Evolutionary conservation across 345 rosid species (phyloP).

Genomic region (Clarkia xantiana): DNA sequence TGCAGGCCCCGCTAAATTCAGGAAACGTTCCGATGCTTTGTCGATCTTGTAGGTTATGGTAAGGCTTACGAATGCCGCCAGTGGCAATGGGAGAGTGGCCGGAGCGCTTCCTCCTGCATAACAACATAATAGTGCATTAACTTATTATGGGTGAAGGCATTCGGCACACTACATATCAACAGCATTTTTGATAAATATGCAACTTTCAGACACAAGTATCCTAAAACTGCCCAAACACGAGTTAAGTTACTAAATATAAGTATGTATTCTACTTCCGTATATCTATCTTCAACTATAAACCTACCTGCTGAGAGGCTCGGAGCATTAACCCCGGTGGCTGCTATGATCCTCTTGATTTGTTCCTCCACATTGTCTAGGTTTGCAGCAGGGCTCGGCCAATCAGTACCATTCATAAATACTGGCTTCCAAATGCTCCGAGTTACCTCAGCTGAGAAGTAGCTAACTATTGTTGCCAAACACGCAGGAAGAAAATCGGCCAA

Average conservation of each 20-base stretch:
- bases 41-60: conserved; percentile 89
- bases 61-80: conserved; percentile 94
- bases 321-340: conserved; percentile 77
- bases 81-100: conserved; percentile 83
- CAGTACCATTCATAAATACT: conserved; percentile 83
- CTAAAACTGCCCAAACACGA: background rate
- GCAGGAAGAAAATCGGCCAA: conserved; percentile 95
- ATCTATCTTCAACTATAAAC: too few species aligned
- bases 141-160: too few species aligned
- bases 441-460: conserved; percentile 95
- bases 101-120: conserved; percentile 58
- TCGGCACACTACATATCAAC: too few species aligned
- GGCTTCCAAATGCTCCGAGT: conserved; percentile 95
- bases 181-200: too few species aligned
- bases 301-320: conserved; percentile 96
- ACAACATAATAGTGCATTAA: too few species aligned
- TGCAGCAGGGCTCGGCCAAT: conserved; percentile 99
- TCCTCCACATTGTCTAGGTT: conserved; percentile 79
- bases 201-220: background rate
- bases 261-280: too few species aligned
- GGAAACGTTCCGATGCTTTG: conserved; percentile 68
- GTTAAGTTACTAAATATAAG: background rate
- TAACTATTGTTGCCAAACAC: conserved; percentile 69
- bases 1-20: conserved; percentile 79
- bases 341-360: conserved; percentile 70